These are phyloP conservation scores for Verticillium longisporum DNA, from an alignment of 2,329 filamentous ascomycete species.

Conservation along the genomic window DNA sequence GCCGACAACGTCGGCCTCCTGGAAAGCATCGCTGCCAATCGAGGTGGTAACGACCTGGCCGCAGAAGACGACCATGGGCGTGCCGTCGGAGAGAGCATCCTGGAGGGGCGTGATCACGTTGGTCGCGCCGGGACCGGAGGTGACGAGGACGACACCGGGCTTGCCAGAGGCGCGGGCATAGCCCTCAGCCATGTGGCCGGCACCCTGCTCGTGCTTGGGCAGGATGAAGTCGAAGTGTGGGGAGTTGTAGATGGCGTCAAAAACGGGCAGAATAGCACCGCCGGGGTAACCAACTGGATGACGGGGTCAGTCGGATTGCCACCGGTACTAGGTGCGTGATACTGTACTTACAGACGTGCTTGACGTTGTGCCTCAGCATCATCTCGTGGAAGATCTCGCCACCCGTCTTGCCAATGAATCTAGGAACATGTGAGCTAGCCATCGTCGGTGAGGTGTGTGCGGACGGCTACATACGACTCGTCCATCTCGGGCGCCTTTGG, in stretches of 20 bases:
- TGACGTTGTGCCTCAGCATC: conserved; percentile 89
- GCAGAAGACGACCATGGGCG: conserved; percentile 90
- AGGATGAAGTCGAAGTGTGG: conserved; percentile 94
- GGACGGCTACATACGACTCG: conserved; percentile 59
- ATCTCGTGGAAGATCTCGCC: conserved; percentile 99
- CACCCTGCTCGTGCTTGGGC: conserved; percentile 93
- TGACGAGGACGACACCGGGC: conserved; percentile 93
- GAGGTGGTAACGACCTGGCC: conserved; percentile 87
- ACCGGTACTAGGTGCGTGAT: not conserved
- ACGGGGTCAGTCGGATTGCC: conserved; percentile 5
- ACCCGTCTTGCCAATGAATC: conserved; percentile 89
- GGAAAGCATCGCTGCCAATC: conserved; percentile 86
- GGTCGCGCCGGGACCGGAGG: conserved; percentile 91
- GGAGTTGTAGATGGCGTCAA: conserved; percentile 98
- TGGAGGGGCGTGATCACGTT: conserved; percentile 97
- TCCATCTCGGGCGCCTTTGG: conserved; percentile 59
- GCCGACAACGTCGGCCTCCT: conserved; percentile 90
- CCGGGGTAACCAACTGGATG: conserved; percentile 75
- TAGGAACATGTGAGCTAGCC: conserved; percentile 21
- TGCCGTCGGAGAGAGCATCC: conserved; percentile 91
- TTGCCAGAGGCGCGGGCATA: conserved; percentile 91
- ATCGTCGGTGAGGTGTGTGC: conserved; percentile 5
- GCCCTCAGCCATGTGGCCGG: conserved; percentile 97
- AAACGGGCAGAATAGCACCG: conserved; percentile 93
- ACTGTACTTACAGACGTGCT: conserved; percentile 76